These are phyloP conservation scores for Trichoderma cornu-damae DNA, from an alignment of 2,329 filamentous ascomycete species.

Conservation along the genomic window DNA sequence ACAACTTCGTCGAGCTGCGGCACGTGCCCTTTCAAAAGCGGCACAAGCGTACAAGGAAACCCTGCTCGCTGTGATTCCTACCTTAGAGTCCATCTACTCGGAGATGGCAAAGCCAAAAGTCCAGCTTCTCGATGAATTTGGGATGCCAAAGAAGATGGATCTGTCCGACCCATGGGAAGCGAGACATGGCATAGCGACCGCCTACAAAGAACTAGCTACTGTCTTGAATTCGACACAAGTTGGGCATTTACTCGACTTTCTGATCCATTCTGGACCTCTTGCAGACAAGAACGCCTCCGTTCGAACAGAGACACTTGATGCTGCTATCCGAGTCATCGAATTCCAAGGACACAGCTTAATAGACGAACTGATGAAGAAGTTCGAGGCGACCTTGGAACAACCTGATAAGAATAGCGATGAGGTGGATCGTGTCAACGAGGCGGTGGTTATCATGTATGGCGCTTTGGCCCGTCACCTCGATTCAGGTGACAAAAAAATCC, in stretches of 20 bases:
- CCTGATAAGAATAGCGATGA: slow-evolving; percentile 76
- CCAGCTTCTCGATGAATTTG: slow-evolving; percentile 84
- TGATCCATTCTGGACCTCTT: slow-evolving; percentile 83
- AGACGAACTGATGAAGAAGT: slow-evolving; percentile 85
- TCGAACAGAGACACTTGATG: slow-evolving; percentile 85
- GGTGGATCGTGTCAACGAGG: slow-evolving; percentile 89
- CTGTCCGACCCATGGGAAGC: slow-evolving; percentile 86
- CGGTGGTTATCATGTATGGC: slow-evolving; percentile 95
- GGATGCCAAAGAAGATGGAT: slow-evolving; percentile 88
- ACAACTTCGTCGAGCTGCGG: slow-evolving; percentile 77
- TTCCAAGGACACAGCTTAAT: slow-evolving; percentile 75
- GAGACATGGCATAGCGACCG: slow-evolving; percentile 80
- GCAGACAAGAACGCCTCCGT: slow-evolving; percentile 74
- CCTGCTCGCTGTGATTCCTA: slow-evolving; percentile 57
- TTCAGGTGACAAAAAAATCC: slow-evolving; percentile 78
- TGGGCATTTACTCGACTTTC: slow-evolving; percentile 73
- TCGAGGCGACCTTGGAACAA: slow-evolving; percentile 81
- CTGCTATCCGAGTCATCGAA: slow-evolving; percentile 75
- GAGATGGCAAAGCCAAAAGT: slow-evolving; percentile 77
- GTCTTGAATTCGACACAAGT: slow-evolving; percentile 65
- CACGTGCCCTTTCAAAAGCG: slow-evolving; percentile 73
- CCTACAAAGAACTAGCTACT: slow-evolving; percentile 75
- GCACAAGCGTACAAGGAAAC: slow-evolving; percentile 55
- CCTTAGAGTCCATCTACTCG: slow-evolving; percentile 65
- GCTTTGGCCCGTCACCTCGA: slow-evolving; percentile 84